Base-by-base conservation (phyloP, 2,329 filamentous ascomycete genomes). In the Phialophora expanda region DNA sequence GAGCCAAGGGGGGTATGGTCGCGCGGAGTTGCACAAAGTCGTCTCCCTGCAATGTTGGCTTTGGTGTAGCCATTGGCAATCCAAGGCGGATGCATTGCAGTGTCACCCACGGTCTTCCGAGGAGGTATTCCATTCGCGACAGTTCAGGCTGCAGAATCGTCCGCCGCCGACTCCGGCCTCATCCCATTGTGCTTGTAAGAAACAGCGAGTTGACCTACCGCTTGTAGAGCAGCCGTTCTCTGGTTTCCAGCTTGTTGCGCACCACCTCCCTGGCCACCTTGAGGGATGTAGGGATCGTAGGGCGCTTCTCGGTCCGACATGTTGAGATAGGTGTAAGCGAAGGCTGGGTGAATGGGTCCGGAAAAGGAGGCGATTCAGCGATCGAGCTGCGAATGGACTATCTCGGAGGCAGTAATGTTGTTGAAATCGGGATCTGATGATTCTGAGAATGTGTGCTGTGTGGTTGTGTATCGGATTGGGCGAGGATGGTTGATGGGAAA, bases 221-320 rank as follows among this genome's bases (percentile, higher is more conserved):
- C 90, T 86, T 96, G 92, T 73, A 96, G 86, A 71, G 90, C 90
- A 66, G 86, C 86, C 64, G 88, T 90, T 79, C 87, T 85, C 74
- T 86, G 84, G 76, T 89, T 89, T 73, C 85, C 86, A 72, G 82
- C 77, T 68, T 75, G 69, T 50, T 65, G 66, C 46, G 64, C 67
- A 38, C 67, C 68, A 79, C 87, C 69, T 30, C 61, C 65, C 51
- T 67, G 69, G 34, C 67, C 67, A 79, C 87, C 88, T 77, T 86
- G 87, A 76, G 92, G 92, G 79, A 94, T 93, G 82, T 95, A 96
- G 70, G 92, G 92, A 81, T 96, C 92, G 81, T 96, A 96, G 73
- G 91, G 91, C 74, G 84, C 81, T 75, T 87, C 82, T 73, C 81
- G 81, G 75, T 82, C 83, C 77, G 83, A 82, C 85, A 87, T 87